phyloP scores from a whole-genome alignment of 2,329 filamentous ascomycete genomes.

The Pyricularia sp. region DNA sequence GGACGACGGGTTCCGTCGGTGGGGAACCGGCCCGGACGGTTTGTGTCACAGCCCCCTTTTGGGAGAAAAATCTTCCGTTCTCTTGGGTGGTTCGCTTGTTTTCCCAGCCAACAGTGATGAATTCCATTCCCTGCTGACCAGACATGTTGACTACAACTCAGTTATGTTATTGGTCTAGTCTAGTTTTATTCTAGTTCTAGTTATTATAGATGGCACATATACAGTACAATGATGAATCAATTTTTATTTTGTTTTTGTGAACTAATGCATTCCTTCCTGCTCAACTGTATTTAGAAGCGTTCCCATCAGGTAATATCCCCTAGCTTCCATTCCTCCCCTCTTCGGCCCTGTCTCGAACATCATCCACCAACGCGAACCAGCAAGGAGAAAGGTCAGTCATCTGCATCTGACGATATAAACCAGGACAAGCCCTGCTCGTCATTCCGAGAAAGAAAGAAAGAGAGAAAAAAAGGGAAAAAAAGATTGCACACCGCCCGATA shows the following conservation, averaged over 20 bases:
- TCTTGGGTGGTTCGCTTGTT: too few relatives aligned
- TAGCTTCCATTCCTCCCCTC: background rate
- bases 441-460: background rate
- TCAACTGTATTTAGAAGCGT: too few relatives aligned
- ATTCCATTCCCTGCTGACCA: background rate
- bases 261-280: too few relatives aligned
- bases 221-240: too few relatives aligned
- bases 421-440: background rate
- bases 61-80: background rate
- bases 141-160: background rate
- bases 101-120: background rate
- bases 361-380: background rate
- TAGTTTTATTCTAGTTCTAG: too few relatives aligned
- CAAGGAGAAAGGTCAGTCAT: too few relatives aligned
- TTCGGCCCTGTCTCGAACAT: background rate
- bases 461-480: too few relatives aligned
- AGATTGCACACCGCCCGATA: background rate
- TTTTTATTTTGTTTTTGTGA: background rate
- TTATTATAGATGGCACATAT: background rate
- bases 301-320: too few relatives aligned
- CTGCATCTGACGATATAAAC: background rate
- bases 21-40: background rate
- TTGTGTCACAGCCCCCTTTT: background rate
- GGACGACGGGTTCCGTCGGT: slow-evolving; percentile 5
- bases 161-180: too few relatives aligned